Evolutionary conservation across 257 asterid species (phyloP).

Genomic region (Petrea volubilis): DNA sequence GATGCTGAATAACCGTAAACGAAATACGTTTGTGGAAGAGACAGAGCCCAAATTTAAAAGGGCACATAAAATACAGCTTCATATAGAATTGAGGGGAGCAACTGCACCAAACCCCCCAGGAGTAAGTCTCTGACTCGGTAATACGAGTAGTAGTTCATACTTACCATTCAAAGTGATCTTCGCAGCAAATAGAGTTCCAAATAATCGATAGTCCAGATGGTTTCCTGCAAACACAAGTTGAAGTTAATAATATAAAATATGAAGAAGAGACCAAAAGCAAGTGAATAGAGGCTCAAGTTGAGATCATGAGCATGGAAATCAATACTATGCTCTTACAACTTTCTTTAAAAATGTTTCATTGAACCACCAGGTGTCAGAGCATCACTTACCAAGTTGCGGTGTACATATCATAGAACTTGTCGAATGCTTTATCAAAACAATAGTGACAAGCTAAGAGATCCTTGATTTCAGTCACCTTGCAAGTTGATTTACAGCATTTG

Average conservation of each 20-base stretch:
- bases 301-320: neutral
- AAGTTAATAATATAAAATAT: neutral
- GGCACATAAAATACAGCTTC: too few species aligned
- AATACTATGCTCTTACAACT: neutral
- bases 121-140: too few species aligned
- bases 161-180: conserved; percentile 91
- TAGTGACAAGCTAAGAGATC: conserved; percentile 78
- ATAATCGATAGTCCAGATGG: conserved; percentile 74
- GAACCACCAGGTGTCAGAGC: conserved; percentile 6
- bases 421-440: conserved; percentile 79
- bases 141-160: conserved; percentile 5
- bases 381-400: conserved; percentile 74
- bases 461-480: conserved; percentile 67
- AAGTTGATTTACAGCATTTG: conserved; percentile 83
- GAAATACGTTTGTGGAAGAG: neutral
- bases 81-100: too few species aligned
- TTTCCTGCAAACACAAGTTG: conserved; percentile 54
- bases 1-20: neutral
- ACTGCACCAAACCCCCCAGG: too few species aligned
- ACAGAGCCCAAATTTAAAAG: too few species aligned
- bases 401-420: conserved; percentile 85
- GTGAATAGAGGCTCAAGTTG: neutral
- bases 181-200: conserved; percentile 82
- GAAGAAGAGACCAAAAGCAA: neutral
- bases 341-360: too few species aligned